Evolutionary conservation across 2,329 filamentous ascomycete species (phyloP), one percentile per base, ranked within the genome.

Genomic region (Lithohypha guttulata): DNA sequence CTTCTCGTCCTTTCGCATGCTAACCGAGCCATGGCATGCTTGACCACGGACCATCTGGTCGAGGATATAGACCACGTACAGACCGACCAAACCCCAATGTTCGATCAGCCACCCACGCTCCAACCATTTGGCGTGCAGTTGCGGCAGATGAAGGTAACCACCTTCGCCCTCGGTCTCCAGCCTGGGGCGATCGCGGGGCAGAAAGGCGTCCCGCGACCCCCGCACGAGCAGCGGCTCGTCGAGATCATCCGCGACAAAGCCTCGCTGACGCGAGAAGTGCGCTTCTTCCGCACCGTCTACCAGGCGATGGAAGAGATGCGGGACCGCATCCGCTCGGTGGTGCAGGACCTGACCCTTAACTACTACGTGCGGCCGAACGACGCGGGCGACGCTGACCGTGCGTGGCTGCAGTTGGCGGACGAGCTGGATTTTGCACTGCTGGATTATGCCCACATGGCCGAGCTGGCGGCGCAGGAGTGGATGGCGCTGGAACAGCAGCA

Each of bases 211-310:
- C 30, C 30, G 13, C 30, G 30, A 33, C 30, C 30, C 14, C 13
- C 30, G 30, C 20, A 33, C 30, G 30, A 33, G 18, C 30, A 33
- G 30, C 13, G 30, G 30, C 18, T 33, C 13, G 30, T 33, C 14
- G 30, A 33, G 30, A 18, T 33, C 14, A 20, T 33, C 14, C 13
- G 30, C 14, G 15, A 33, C 14, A 33, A 17, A 33, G 30, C 30
- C 18, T 33, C 18, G 13, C 18, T 18, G 14, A 33, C 13, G 30
- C 33, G 33, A 19, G 33, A 35, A 19, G 13, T 35, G 18, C 33
- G 22, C 11, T 35, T 23, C 33, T 25, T 35, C 33, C 33, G 33
- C 18, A 35, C 33, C 22, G 33, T 35, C 17, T 35, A 23, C 18
- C 19, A 26, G 13, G 33, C 33, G 11, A 14, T 26, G 33, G 33